Base-by-base conservation (phyloP, 768 basidiomycete species). In the Baorangia bicolor region DNA sequence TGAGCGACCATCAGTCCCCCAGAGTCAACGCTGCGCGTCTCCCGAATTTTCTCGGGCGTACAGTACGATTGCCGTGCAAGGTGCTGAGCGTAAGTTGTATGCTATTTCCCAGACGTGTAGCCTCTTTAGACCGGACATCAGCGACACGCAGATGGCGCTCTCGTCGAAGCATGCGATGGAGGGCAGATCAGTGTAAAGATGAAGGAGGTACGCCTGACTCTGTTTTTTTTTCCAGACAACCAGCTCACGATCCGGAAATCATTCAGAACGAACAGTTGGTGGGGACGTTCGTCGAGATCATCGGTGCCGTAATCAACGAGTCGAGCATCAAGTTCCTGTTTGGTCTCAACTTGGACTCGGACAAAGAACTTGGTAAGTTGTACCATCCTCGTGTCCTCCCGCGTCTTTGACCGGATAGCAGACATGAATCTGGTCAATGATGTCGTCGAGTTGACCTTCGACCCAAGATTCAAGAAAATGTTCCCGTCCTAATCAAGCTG, bases 141-240 rank as follows among this genome's bases (percentile, higher is more conserved):
- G 72, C 65, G 67, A 45, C 66, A 79, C 33, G 76, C 75, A 18
- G 78, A 78, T 14, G 67, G 69, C 3, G 79, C 83, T 13, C 77
- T 81, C 4, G 85, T 92, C 13, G 78, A 85, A 56, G 81, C 88
- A 1, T 77, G 78, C 41, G 91, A 92, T 63, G 86, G 84, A 1
- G 85, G 82, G 0, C 74, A 90, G 65, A 82, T 88, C 8, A 73
- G 70, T 23, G 70, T 87, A 20, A 63, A 65, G 16, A 62, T 82
- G n/a, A 57, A 60, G 4, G 58, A 68, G 53, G 85, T 84, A 45
- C n/a, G 63, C 73, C 52, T 28, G 23, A 56, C 35, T 31, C 25
- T 35, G 21, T n/a, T n/a, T n/a, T 41, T 18, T 31, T n/a, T 33
- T 20, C 35, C 42, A 10, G 38, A 27, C 8, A n/a, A 18, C 49